Evolutionary conservation across 164 flowering plant species (phyloP).

Genomic region (Hamamelis virginiana): DNA sequence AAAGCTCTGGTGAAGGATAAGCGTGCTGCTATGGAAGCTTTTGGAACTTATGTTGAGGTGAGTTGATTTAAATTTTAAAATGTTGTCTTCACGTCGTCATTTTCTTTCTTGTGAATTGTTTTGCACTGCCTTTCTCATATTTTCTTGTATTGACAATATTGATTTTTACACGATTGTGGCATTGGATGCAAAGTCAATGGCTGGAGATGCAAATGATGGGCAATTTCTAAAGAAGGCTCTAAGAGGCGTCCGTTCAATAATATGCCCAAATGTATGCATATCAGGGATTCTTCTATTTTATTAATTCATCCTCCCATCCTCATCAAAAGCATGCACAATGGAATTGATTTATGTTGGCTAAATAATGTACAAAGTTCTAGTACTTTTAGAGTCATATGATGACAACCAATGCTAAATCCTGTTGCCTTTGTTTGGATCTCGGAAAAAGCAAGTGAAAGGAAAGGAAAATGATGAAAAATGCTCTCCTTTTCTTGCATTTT

Average conservation of each 20-base stretch:
- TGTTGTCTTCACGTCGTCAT: neutral
- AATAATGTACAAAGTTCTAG: too few relatives aligned
- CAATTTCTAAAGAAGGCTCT: constrained; percentile 60
- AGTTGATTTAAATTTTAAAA: neutral
- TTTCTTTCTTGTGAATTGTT: neutral
- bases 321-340: neutral
- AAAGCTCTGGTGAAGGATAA: constrained; percentile 87
- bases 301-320: neutral
- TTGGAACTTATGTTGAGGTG: constrained; percentile 95
- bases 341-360: too few relatives aligned
- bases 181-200: constrained; percentile 48
- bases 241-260: constrained; percentile 75
- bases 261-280: constrained; percentile 73
- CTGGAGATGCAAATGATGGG: constrained; percentile 56
- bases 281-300: neutral
- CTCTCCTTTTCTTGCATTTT: too few relatives aligned
- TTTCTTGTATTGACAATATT: constrained; percentile 4
- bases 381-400: too few relatives aligned
- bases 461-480: too few relatives aligned
- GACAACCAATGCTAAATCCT: too few relatives aligned
- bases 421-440: too few relatives aligned
- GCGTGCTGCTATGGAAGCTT: constrained; percentile 78
- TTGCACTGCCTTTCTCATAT: neutral
- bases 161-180: constrained; percentile 3
- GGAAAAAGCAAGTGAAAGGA: too few relatives aligned